Base-by-base conservation (phyloP, 2,329 filamentous ascomycete species). In the Sporothrix brasiliensis region DNA sequence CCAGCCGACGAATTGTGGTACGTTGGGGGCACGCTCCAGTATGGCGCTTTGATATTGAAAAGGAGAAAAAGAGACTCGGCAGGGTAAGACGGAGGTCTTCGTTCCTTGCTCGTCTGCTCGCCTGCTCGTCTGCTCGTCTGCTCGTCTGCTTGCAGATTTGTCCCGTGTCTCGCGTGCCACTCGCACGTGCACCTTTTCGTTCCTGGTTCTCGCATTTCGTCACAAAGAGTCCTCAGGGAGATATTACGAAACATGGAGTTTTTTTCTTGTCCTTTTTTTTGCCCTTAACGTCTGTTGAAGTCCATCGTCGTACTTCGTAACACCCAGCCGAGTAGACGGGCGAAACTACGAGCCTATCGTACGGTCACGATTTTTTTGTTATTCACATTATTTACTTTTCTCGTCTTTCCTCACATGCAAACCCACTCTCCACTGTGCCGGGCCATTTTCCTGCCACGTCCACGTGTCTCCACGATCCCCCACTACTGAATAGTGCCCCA, bases 81-180 rank as follows among this genome's bases (percentile, higher is more conserved):
- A 63, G 13, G 39, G 54, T 70, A 70, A 70, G 69, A 70, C 69
- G 69, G 69, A 70, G 50, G 65, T 68, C 54, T 70, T 68, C 54
- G 50, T 52, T 49, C 69, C 69, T 24, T 56, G 60, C 50, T 24
- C 24, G 24, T 24, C 24, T 24, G 24, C 24, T 24, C 2, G 24
- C 2, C 1, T 67, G 63, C 5, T 39, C n/a, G n/a, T n/a, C n/a
- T 56, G 60, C 50, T 24, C 24, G 24, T 24, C 24, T 24, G 24
- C 24, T 24, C 2, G 24, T 24, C 1, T 67, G 63, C 5, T 39
- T 58, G 4, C 6, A 34, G 34, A 34, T 9, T 9, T 34, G 39
- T 44, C 60, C 24, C 49, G 11, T 50, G 44, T 52, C 13, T 44
- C 39, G 13, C 58, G 41, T 44, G n/a, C 39, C 19, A 21, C 49